phyloP scores from a whole-genome alignment of 2,329 filamentous ascomycete genomes.

The Beauveria scarabaeidicola region DNA sequence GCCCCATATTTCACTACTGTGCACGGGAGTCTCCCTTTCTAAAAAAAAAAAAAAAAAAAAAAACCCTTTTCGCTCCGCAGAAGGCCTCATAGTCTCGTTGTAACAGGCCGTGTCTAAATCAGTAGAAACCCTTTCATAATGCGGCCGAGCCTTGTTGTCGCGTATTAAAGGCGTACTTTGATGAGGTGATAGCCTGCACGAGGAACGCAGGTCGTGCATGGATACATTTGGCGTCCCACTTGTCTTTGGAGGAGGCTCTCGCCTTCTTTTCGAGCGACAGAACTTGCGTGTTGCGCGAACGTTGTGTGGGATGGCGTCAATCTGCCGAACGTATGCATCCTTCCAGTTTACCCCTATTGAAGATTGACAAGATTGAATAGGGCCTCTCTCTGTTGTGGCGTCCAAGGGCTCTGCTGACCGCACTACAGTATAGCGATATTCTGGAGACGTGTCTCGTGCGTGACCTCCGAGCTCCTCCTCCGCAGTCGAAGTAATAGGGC shows the following conservation, averaged over 20 bases:
- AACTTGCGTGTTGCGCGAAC: background rate
- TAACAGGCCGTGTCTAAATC: background rate
- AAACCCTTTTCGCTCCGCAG: background rate
- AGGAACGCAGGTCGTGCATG: background rate
- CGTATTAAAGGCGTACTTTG: background rate
- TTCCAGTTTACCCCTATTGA: background rate
- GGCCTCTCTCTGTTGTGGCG: background rate
- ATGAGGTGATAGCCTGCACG: background rate
- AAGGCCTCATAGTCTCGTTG: background rate
- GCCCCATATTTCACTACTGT: background rate
- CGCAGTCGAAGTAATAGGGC: no score
- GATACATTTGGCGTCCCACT: background rate
- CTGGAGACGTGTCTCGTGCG: background rate
- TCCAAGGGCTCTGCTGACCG: background rate
- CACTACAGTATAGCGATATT: background rate
- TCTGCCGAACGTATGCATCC: background rate
- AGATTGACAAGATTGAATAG: background rate
- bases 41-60: no score
- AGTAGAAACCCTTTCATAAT: background rate
- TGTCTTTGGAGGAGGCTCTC: background rate
- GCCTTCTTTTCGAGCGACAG: background rate
- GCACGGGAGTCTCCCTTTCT: background rate
- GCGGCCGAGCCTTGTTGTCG: background rate
- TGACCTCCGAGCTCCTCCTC: no score
- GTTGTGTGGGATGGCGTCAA: background rate